phyloP scores from a whole-genome alignment of 148 eudicot species.

The Rhododendron ferrugineum region DNA sequence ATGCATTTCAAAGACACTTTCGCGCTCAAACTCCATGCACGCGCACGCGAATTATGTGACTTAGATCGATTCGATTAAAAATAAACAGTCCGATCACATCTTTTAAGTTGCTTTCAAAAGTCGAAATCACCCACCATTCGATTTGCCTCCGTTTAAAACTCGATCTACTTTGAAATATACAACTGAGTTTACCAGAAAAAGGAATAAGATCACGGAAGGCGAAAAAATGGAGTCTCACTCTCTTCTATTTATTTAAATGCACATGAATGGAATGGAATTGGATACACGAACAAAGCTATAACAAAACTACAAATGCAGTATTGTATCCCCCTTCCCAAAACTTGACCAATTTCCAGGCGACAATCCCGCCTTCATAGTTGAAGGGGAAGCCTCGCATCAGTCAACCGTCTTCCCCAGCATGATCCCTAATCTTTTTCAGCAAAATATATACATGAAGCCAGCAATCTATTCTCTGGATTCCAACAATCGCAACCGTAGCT shows the following conservation, averaged over 20 bases:
- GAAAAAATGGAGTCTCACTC: not conserved
- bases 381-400: not conserved
- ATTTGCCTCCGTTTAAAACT: not conserved
- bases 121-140: not conserved
- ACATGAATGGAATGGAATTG: not conserved
- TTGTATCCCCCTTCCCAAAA: not conserved
- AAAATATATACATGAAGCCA: not conserved
- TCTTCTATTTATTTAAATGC: not conserved
- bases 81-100: not conserved
- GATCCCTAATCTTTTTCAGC: not conserved
- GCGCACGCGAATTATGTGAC: too few species aligned
- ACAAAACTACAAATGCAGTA: not conserved
- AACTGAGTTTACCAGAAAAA: not conserved
- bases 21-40: too few species aligned
- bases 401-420: not conserved
- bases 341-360: not conserved
- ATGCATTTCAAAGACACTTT: too few species aligned
- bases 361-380: not conserved
- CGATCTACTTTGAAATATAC: not conserved
- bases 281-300: not conserved
- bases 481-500: not conserved
- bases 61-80: not conserved
- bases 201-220: not conserved
- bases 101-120: not conserved
- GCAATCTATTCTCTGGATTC: not conserved